phyloP scores from a whole-genome alignment of 441 rosid genomes.

The Eutrema salsugineum region DNA sequence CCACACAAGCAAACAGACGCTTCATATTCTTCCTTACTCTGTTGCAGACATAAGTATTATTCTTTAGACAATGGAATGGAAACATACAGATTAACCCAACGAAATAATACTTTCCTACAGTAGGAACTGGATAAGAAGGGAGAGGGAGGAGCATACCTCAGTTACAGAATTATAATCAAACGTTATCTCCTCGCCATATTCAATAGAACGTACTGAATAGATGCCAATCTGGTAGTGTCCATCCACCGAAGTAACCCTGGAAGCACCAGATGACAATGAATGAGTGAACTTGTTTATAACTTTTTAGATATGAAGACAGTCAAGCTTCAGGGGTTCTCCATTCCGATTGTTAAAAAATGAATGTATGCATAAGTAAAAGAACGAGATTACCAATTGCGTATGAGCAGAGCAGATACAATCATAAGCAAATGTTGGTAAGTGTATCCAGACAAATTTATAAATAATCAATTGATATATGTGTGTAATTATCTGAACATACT shows the following conservation, averaged over 20 bases:
- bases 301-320: not conserved
- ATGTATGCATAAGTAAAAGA: not conserved
- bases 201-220: slow-evolving; percentile 78
- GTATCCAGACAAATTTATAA: slow-evolving; percentile 3
- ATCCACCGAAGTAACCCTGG: slow-evolving; percentile 98
- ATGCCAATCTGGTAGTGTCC: slow-evolving; percentile 99
- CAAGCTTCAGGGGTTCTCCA: slow-evolving; percentile 8
- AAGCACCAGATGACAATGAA: slow-evolving; percentile 19
- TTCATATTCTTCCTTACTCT: slow-evolving; percentile 99
- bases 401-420: slow-evolving; percentile 7
- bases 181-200: slow-evolving; percentile 92
- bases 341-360: not conserved
- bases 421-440: slow-evolving; percentile 12
- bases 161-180: slow-evolving; percentile 99
- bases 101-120: slow-evolving; percentile 5
- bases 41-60: slow-evolving; percentile 33
- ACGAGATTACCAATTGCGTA: slow-evolving; percentile 1
- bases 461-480: not conserved
- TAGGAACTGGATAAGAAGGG: slow-evolving; percentile 17
- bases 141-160: slow-evolving; percentile 55
- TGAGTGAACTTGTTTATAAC: not conserved
- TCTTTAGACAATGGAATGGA: slow-evolving; percentile 8
- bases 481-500: slow-evolving; percentile 4
- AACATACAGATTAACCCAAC: slow-evolving; percentile 8
- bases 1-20: slow-evolving; percentile 99